Conservation (phyloP, 2,329 filamentous ascomycete genomes). For the Neoscytalidium dimidiatum region DNA sequence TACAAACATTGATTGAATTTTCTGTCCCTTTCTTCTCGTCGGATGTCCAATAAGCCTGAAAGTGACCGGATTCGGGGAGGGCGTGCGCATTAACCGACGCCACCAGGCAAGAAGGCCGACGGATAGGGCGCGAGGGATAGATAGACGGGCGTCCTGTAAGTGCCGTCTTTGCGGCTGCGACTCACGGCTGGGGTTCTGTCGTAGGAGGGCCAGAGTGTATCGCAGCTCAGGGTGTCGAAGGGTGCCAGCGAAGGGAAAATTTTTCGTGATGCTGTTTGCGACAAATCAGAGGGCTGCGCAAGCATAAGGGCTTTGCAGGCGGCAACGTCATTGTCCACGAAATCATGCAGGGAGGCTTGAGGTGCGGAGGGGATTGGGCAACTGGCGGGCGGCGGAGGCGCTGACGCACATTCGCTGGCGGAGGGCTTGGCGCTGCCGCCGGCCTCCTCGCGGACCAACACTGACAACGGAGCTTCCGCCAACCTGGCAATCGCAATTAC, state of each 20-base stretch:
- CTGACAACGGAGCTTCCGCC: constrained; percentile 16
- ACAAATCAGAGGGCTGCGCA: neutral
- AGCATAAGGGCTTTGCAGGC: neutral
- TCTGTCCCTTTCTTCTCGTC: too few relatives aligned
- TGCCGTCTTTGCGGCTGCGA: neutral
- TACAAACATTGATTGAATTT: neutral
- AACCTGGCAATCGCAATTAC: constrained; percentile 17
- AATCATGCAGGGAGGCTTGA: constrained; percentile 10
- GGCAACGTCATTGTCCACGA: constrained; percentile 19
- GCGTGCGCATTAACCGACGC: neutral
- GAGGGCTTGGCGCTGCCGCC: constrained; percentile 12
- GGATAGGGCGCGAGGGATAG: too few relatives aligned
- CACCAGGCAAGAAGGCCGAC: neutral
- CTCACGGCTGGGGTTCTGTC: neutral
- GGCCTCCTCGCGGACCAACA: constrained; percentile 5
- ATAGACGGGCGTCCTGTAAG: neutral
- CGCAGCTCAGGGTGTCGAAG: neutral
- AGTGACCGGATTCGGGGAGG: neutral
- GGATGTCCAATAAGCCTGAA: neutral
- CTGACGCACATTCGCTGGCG: constrained; percentile 18
- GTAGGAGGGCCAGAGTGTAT: neutral
- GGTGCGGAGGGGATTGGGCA: constrained; percentile 1
- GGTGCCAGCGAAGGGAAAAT: constrained; percentile 1
- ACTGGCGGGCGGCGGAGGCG: constrained; percentile 1
- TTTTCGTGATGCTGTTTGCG: neutral